Percentiles rank a stretch among this genome's conserved stretches.
Evolutionary conservation across 164 flowering plant genomes (phyloP).

Genomic region (Chimonanthus praecox): DNA sequence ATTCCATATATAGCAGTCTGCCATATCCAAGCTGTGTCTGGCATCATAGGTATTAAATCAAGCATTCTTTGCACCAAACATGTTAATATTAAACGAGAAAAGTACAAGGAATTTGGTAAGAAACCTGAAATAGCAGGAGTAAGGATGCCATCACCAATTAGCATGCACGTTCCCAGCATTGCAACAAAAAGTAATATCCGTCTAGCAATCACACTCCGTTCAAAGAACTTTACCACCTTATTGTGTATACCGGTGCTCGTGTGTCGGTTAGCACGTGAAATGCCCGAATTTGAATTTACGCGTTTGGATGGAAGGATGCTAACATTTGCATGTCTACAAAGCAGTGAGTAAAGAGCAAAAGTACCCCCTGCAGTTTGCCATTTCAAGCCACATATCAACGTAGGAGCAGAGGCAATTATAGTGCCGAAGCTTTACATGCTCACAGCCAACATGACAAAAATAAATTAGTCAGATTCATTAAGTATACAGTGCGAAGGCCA

Average conservation of each 20-base stretch:
- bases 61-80: neutral
- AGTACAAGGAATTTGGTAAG: constrained; percentile 2
- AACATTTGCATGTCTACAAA: constrained; percentile 61
- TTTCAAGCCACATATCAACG: neutral
- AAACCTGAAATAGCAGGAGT: constrained; percentile 90
- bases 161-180: constrained; percentile 84
- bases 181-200: constrained; percentile 69
- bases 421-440: neutral
- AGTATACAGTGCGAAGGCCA: too few species aligned
- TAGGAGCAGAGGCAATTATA: neutral
- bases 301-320: constrained; percentile 37
- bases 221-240: constrained; percentile 47
- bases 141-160: constrained; percentile 87
- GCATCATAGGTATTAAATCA: neutral
- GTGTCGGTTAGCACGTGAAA: constrained; percentile 16
- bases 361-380: constrained; percentile 62
- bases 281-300: constrained; percentile 19
- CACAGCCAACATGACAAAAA: neutral
- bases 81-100: neutral
- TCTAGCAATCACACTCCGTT: constrained; percentile 57
- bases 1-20: too few species aligned
- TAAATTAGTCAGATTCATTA: too few species aligned
- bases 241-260: constrained; percentile 16
- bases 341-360: constrained; percentile 74
- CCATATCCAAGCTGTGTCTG: too few species aligned